Base-by-base conservation (phyloP, 129 eudicot genomes). In the Pseudognaphalium luteoalbum region DNA sequence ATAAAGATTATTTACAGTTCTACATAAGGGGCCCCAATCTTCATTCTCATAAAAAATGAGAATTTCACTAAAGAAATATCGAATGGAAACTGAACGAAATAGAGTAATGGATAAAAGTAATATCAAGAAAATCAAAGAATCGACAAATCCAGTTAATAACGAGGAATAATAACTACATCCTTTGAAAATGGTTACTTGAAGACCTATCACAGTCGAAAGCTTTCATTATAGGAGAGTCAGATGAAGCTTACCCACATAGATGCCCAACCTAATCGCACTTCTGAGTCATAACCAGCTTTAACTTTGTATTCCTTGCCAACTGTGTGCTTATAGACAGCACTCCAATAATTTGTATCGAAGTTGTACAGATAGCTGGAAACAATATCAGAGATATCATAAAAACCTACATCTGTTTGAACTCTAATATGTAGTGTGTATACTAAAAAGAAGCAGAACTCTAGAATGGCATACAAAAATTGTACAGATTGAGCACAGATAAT, bases 271-370 rank as follows among this genome's bases (percentile, higher is more conserved):
- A 93, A 87, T 77, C 91, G 91, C 17, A 79, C 88, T 66, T 86
- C 88, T 16, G 98, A 88, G 84, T 93, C 98, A 78, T 93, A 93
- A 66, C 98, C 98, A 81, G 96, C 93, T 87, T 93, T 93, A 32
- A 93, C 81, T 70, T 93, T 93, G 84, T 85, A 93, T 70, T 93
- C 97, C 81, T 90, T 83, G 21, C 98, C 91, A 62, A 84, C 80
- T 0, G 89, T 88, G 86, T 89, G 98, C 71, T 93, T 93, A 76
- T 81, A 93, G 32, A 89, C 96, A 10, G 93, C 82, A 86, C 87
- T 88, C 98, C 98, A 93, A 62, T 81, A 83, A 74, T 84, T 87
- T 51, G 96, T 63, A 79, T 91, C 96, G 25, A 93, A 91, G 79
- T 88, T 72, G 83, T 93, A 93, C 80, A 67, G 75, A 68, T 93